These are phyloP conservation scores for Herpetospermum pedunculosum DNA, from an alignment of 306 rosid species.

Conservation along the genomic window DNA sequence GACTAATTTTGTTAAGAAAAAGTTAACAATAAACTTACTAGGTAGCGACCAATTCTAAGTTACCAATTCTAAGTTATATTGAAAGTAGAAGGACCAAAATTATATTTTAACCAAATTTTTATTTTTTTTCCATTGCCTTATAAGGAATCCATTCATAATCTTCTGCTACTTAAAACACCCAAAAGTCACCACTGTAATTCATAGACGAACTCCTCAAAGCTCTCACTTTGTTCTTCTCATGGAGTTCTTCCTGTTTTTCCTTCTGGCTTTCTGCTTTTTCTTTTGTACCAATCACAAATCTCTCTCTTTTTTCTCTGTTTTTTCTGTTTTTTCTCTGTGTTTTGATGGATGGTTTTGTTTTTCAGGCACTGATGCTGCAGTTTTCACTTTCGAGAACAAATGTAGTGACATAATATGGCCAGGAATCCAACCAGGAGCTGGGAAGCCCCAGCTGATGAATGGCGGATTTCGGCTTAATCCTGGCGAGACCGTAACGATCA, in stretches of 20 bases:
- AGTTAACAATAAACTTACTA: too few species aligned
- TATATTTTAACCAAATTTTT: too few species aligned
- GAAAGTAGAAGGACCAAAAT: too few species aligned
- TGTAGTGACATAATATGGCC: slow-evolving; percentile 43
- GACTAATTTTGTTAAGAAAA: too few species aligned
- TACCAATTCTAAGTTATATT: too few species aligned
- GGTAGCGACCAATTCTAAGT: too few species aligned
- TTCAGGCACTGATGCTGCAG: slow-evolving; percentile 40
- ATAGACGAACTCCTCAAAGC: background rate
- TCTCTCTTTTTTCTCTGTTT: background rate
- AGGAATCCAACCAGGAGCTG: slow-evolving; percentile 34
- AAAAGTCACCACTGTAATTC: background rate
- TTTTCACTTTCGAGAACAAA: slow-evolving; percentile 34
- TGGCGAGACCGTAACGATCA: slow-evolving; percentile 15
- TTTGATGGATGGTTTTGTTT: background rate
- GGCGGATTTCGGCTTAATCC: slow-evolving; percentile 33
- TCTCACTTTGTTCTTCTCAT: background rate
- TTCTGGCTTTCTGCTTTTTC: background rate
- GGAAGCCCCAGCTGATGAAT: slow-evolving; percentile 30
- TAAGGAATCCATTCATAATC: too few species aligned
- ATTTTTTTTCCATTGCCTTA: too few species aligned
- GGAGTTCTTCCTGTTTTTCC: background rate
- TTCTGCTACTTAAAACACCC: background rate
- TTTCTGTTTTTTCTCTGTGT: background rate
- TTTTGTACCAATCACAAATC: background rate